Conservation (phyloP, 1,139 yeast species). For the Candida tropicalis region DNA sequence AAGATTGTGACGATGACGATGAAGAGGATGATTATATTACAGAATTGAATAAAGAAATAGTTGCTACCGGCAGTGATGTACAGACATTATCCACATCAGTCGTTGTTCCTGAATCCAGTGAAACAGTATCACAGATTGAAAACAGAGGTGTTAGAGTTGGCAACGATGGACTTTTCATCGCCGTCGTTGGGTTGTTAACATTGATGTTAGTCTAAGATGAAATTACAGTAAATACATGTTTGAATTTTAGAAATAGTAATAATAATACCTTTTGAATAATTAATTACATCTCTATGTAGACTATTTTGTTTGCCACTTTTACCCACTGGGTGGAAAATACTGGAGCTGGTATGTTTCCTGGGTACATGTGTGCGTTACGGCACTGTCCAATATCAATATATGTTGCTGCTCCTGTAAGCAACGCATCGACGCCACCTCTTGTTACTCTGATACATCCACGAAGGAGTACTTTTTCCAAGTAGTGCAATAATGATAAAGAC, state of each 20-base stretch:
- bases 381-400: conserved; percentile 70
- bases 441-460: conserved; percentile 79
- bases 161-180: conserved; percentile 8
- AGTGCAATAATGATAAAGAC: conserved; percentile 56
- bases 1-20: conserved; percentile 19
- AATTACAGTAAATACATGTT: too few species aligned
- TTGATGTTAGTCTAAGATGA: conserved; percentile 15
- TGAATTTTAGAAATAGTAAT: too few species aligned
- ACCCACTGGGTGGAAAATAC: conserved; percentile 3
- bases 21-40: conserved; percentile 17
- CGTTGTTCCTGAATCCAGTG: conserved; percentile 14
- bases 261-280: too few species aligned
- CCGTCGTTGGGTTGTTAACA: conserved; percentile 14
- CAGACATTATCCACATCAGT: conserved; percentile 6
- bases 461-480: conserved; percentile 50
- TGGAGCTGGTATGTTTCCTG: conserved; percentile 57
- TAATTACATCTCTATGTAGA: conserved; percentile 6
- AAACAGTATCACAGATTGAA: conserved; percentile 16
- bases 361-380: conserved; percentile 58
- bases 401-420: conserved; percentile 57
- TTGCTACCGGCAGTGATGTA: background rate
- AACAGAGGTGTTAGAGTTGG: conserved; percentile 12
- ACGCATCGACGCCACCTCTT: conserved; percentile 69
- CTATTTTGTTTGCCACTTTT: background rate
- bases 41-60: background rate